Evolutionary conservation across 306 rosid species (phyloP).

Genomic region (Cicer cuneatum): DNA sequence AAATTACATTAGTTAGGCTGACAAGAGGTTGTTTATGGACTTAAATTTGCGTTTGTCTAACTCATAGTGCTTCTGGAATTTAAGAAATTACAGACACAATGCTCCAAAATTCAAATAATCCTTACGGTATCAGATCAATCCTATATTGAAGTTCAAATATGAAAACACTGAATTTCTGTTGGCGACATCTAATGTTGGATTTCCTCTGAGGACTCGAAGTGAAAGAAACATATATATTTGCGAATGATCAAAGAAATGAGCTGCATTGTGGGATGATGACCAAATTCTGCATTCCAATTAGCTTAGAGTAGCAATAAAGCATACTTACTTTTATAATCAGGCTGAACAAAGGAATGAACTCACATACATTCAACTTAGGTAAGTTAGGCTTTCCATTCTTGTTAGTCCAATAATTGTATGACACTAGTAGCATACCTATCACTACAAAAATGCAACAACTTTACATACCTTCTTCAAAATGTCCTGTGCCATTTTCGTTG

Average conservation of each 20-base stretch:
- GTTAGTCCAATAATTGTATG: too few relatives aligned
- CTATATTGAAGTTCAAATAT: constrained; percentile 4
- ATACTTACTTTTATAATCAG: constrained; percentile 3
- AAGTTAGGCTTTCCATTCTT: too few relatives aligned
- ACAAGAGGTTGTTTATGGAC: constrained; percentile 5
- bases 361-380: too few relatives aligned
- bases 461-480: too few relatives aligned
- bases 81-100: constrained; percentile 10
- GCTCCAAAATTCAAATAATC: constrained; percentile 11
- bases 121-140: constrained; percentile 6
- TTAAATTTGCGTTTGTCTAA: background rate
- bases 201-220: background rate
- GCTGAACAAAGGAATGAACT: too few relatives aligned
- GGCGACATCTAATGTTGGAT: constrained; percentile 21
- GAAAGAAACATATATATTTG: background rate
- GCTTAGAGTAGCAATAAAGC: background rate
- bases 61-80: constrained; percentile 11
- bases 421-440: too few relatives aligned
- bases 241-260: constrained; percentile 23
- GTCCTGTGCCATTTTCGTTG: too few relatives aligned
- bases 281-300: constrained; percentile 22
- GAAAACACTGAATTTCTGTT: background rate
- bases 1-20: constrained; percentile 4
- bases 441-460: too few relatives aligned
- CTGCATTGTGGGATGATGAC: constrained; percentile 32